Conservation (phyloP, 169 alveolate species). For the Eimeria necatrix region DNA sequence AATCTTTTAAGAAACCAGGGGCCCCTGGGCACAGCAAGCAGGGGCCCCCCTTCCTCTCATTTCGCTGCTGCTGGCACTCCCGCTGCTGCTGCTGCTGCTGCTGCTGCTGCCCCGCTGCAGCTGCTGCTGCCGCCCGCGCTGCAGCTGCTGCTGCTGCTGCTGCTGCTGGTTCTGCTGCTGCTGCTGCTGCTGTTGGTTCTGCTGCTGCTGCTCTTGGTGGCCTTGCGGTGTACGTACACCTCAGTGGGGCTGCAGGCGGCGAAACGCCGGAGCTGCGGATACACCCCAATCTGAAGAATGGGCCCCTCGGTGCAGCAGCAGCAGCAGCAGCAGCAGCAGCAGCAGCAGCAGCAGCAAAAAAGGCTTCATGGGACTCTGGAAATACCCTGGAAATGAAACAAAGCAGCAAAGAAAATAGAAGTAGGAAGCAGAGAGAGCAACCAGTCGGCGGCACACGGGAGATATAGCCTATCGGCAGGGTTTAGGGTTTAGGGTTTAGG, state of each 20-base stretch:
- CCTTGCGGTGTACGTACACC: neutral
- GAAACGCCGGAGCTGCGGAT: neutral
- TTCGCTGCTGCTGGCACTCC: neutral
- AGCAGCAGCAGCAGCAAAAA: conserved; percentile 6
- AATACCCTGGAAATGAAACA: neutral
- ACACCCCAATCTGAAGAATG: neutral
- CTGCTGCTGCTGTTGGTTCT: too few species aligned
- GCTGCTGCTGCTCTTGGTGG: neutral
- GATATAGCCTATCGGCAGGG: neutral
- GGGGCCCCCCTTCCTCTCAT: neutral
- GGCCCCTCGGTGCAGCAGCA: neutral
- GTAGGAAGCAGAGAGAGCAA: neutral
- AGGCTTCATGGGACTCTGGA: neutral
- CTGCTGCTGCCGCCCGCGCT: neutral
- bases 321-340: neutral
- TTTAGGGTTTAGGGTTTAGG: neutral
- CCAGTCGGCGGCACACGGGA: neutral
- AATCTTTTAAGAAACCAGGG: too few species aligned
- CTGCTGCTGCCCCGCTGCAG: neutral
- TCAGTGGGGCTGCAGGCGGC: neutral
- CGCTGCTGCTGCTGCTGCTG: neutral
- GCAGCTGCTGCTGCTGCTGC: too few species aligned
- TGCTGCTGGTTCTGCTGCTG: too few species aligned
- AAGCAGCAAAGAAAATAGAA: neutral
- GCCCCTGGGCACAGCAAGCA: too few species aligned